Conservation (phyloP, 2,329 filamentous ascomycete genomes). For the Colletotrichum sp. region DNA sequence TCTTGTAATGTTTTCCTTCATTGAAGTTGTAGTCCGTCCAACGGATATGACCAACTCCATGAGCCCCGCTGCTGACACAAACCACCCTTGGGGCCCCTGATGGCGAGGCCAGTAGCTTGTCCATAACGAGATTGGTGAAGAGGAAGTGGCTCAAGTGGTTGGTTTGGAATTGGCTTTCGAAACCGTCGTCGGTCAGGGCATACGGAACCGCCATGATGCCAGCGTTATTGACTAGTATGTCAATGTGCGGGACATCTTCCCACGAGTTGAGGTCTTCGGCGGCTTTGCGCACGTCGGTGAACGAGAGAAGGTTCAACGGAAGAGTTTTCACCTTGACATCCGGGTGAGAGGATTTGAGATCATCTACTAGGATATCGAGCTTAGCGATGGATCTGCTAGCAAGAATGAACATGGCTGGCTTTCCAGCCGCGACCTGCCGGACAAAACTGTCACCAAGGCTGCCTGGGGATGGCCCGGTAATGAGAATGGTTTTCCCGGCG, state of each 20-base stretch:
- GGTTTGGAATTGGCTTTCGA: conserved; percentile 38
- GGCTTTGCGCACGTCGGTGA: conserved; percentile 41
- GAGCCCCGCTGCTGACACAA: conserved; percentile 48
- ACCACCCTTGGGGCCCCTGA: conserved; percentile 39
- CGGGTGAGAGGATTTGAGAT: neutral
- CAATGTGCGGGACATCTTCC: conserved; percentile 35
- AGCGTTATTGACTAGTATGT: conserved; percentile 18
- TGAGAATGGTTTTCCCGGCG: neutral
- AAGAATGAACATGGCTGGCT: neutral
- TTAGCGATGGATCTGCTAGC: rapidly evolving
- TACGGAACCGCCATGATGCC: conserved; percentile 38
- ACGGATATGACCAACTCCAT: conserved; percentile 42
- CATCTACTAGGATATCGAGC: rapidly evolving
- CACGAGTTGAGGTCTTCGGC: conserved; percentile 36
- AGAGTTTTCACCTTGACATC: conserved; percentile 35
- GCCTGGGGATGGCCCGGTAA: neutral
- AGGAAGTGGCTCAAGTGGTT: neutral
- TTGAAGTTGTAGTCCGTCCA: conserved; percentile 49
- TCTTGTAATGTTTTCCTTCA: conserved; percentile 20
- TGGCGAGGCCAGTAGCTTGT: conserved; percentile 10
- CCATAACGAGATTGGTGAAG: neutral
- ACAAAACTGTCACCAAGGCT: neutral
- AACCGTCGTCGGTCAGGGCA: conserved; percentile 34
- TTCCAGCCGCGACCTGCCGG: neutral
- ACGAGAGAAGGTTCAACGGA: conserved; percentile 42